A percentile compares a stretch with the other conserved stretches of the same genome.
These are phyloP conservation scores for Backusella tarrabulga DNA, from an alignment of 192 early-diverging fungal species.

Conservation along the genomic window DNA sequence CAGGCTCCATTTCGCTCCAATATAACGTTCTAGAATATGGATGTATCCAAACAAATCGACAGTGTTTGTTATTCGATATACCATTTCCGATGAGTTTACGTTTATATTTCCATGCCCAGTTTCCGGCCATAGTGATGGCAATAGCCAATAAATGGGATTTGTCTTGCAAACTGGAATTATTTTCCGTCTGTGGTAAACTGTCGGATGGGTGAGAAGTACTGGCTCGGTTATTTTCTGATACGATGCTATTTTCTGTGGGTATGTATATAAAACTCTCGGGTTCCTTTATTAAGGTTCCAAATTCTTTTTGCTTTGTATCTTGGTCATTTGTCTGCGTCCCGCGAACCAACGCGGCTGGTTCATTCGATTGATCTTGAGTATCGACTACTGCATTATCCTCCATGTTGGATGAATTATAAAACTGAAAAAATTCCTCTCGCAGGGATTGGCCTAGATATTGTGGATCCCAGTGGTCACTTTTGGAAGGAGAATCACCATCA, in stretches of 20 bases:
- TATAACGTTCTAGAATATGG: slow-evolving; percentile 77
- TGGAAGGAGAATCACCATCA: background rate
- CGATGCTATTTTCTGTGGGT: background rate
- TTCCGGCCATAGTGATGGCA: slow-evolving; percentile 79
- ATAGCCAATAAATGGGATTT: slow-evolving; percentile 17
- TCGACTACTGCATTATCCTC: background rate
- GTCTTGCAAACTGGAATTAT: background rate
- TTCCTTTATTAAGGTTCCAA: background rate
- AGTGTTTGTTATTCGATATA: slow-evolving; percentile 59
- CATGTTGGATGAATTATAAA: background rate
- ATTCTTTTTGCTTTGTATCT: background rate
- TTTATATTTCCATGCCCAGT: slow-evolving; percentile 72
- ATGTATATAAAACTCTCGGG: background rate
- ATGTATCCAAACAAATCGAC: slow-evolving; percentile 79
- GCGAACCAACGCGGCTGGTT: background rate
- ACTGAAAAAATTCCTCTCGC: background rate
- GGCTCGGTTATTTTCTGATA: background rate
- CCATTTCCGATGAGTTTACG: slow-evolving; percentile 44
- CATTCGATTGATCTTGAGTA: background rate
- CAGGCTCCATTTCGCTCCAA: slow-evolving; percentile 68
- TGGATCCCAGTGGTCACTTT: background rate
- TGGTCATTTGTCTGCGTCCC: background rate
- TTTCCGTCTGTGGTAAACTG: too few species aligned
- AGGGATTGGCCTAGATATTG: background rate
- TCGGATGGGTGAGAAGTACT: background rate